Base-by-base conservation (phyloP, 2,329 filamentous ascomycete species). In the Epichloe amarillans region DNA sequence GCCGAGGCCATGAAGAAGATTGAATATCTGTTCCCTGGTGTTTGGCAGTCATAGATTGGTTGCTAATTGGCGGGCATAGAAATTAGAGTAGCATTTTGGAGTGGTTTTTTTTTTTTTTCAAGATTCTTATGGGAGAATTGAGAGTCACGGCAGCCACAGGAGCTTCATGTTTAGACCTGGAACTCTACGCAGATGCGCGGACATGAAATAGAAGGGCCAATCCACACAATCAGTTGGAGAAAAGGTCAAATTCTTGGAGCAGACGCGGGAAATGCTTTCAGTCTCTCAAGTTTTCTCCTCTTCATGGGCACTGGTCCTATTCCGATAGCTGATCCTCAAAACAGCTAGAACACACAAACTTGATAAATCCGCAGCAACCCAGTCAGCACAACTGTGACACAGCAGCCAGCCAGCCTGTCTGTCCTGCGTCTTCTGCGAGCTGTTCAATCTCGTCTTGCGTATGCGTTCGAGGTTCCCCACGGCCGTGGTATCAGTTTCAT, bases 11-110 rank as follows among this genome's bases (percentile, higher is more conserved):
- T 85, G 69, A 79, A 87, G 76, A 91, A 82, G 70, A 72, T 95
- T 49, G 78, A 84, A 61, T 98, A 86, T 74, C 70, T 98, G 52
- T 97, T 95, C 71, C 89, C 90, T 1, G 86, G 83, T 2, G 89
- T 90, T 66, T 88, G 77, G 67, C 61, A 74, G 45, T 61, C 67
- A 43, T 70, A 50, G 40, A 33, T 43, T 55, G n/a, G 19, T 12
- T 17, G 26, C 33, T n/a, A 15, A 12, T 26, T 17, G 10, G 33
- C 26, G 26, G 7, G 26, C 11, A n/a, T 26, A 7, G 4, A 39
- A 14, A 15, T 3, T 15, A 6, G n/a, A 21, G 5, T 36, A 10
- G 33, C 21, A 47, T 39, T 2, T 7, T 21, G 15, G 45, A 47
- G 11, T 21, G 19, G 19, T 37, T 14, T 14, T 49, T 10, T 14